Percentiles rank a stretch among this genome's conserved stretches.
phyloP scores from a whole-genome alignment of 768 basidiomycete species.

The Termitomyces sp. region DNA sequence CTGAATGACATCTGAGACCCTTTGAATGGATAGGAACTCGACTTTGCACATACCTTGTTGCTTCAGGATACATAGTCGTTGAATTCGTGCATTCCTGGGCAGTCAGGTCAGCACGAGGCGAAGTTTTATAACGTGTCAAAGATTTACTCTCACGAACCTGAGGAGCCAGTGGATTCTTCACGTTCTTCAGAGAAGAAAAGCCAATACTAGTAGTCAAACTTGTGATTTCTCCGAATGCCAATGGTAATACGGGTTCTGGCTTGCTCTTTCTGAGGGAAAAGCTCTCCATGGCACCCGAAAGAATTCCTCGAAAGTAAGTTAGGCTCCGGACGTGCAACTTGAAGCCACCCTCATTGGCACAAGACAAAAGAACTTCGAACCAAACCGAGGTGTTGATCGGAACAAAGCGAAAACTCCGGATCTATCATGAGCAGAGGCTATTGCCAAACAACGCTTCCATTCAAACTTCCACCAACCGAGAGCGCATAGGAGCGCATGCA shows the following conservation, averaged over 20 bases:
- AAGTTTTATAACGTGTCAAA: neutral
- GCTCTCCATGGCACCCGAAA: neutral
- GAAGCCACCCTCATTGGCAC: neutral
- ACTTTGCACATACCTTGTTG: slow-evolving; percentile 1
- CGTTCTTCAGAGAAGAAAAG: neutral
- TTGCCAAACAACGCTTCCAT: neutral
- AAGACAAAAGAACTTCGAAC: neutral
- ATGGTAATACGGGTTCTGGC: neutral
- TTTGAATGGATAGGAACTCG: neutral
- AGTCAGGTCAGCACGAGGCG: neutral
- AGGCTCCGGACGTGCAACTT: neutral
- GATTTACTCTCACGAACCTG: neutral
- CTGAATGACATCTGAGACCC: neutral
- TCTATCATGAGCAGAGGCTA: neutral
- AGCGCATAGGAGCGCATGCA: neutral
- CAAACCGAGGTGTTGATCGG: neutral
- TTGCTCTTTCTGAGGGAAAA: neutral
- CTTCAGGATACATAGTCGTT: neutral
- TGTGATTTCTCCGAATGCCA: neutral
- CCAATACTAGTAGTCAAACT: neutral
- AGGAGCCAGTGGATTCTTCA: neutral
- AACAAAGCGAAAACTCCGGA: slow-evolving; percentile 1
- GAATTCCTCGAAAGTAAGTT: neutral
- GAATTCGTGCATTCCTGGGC: neutral
- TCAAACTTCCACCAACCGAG: no score